Percentiles rank a stretch among this genome's conserved stretches.
Evolutionary conservation across 495 filamentous ascomycete genomes (phyloP).

Genomic region (Aspergillus nanangensis): DNA sequence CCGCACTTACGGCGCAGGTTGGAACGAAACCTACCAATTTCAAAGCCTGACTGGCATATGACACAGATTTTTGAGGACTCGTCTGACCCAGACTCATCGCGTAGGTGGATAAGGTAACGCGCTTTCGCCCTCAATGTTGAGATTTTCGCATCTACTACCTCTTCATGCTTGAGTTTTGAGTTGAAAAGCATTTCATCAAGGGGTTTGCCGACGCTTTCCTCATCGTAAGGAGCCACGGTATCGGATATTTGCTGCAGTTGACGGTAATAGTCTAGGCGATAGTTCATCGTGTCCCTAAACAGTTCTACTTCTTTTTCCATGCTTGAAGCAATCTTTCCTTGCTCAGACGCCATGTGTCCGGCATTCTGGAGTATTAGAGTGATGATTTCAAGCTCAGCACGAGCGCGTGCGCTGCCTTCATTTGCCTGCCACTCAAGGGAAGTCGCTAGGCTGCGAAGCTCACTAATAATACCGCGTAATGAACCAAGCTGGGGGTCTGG

Average conservation of each 20-base stretch:
- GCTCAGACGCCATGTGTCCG: constrained; percentile 57
- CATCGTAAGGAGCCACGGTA: constrained; percentile 69
- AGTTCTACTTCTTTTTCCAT: constrained; percentile 71
- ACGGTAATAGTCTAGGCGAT: constrained; percentile 79
- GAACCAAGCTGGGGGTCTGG: constrained; percentile 56
- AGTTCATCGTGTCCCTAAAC: constrained; percentile 75
- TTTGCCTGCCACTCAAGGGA: constrained; percentile 57
- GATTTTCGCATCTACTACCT: constrained; percentile 47
- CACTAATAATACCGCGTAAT: constrained; percentile 62
- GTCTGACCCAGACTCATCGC: constrained; percentile 52
- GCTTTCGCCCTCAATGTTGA: constrained; percentile 60
- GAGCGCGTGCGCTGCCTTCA: constrained; percentile 58
- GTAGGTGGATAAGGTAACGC: constrained; percentile 63
- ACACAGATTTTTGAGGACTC: constrained; percentile 62
- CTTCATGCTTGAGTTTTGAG: constrained; percentile 41
- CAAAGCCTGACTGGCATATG: constrained; percentile 72
- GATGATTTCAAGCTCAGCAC: constrained; percentile 59
- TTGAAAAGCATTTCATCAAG: constrained; percentile 33
- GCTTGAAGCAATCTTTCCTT: constrained; percentile 55
- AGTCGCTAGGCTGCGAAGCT: constrained; percentile 59
- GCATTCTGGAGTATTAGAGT: constrained; percentile 50
- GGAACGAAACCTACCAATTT: constrained; percentile 50
- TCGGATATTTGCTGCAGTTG: constrained; percentile 88
- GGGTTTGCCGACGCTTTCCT: constrained; percentile 44
- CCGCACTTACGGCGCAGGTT: background rate